A percentile compares a stretch with the other conserved stretches of the same genome.
phyloP scores from a whole-genome alignment of 805 yeast species.

The Metschnikowia baotianmanensis region DNA sequence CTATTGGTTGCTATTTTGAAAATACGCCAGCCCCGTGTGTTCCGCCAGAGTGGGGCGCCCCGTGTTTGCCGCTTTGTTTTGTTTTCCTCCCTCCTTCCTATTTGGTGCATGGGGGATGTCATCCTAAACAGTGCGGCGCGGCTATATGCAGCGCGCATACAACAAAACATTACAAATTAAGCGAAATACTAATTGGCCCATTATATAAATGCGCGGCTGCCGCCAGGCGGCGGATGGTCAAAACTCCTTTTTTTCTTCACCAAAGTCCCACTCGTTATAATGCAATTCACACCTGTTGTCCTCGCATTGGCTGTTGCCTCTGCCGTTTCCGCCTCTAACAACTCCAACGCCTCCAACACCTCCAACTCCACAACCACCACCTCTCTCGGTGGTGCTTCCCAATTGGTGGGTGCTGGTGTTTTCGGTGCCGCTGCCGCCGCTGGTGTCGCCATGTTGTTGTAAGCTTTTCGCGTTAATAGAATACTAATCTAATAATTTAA shows the following conservation, averaged over 20 bases:
- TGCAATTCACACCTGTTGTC: conserved; percentile 72
- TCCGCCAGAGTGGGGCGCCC: conserved; percentile 8
- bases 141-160: conserved; percentile 1
- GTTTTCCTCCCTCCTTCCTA: not conserved
- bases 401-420: conserved; percentile 67
- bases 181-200: not conserved
- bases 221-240: not conserved
- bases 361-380: conserved; percentile 24
- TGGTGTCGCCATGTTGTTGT: conserved; percentile 60
- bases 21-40: conserved; percentile 1
- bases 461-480: conserved; percentile 22
- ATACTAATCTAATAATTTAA: conserved; percentile 1
- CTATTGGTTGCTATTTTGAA: no score
- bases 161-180: no score
- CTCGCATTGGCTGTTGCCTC: conserved; percentile 69
- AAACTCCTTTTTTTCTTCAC: conserved; percentile 1
- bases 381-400: conserved; percentile 46
- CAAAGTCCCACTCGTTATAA: conserved; percentile 29
- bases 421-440: conserved; percentile 85
- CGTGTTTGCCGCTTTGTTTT: not conserved
- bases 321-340: conserved; percentile 62
- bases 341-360: conserved; percentile 37
- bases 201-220: conserved; percentile 10
- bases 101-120: conserved; percentile 1
- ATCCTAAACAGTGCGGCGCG: not conserved